A percentile compares a stretch with the other conserved stretches of the same genome.
Evolutionary conservation across 1,139 yeast genomes (phyloP).

Genomic region (Saccharomycopsis crataegensis): DNA sequence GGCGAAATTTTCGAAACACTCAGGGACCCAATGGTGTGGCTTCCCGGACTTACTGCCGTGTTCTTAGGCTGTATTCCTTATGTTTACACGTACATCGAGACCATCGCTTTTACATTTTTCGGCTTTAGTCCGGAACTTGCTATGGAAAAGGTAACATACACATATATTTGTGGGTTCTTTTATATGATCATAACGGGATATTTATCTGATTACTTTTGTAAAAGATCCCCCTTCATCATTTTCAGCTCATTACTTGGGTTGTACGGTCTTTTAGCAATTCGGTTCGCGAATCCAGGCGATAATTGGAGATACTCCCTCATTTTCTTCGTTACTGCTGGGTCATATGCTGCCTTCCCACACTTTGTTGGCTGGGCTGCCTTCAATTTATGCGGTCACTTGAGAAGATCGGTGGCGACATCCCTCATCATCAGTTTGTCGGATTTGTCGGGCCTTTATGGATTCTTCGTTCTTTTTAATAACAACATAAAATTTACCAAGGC

Average conservation of each 20-base stretch:
- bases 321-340: conserved; percentile 48
- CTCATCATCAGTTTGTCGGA: conserved; percentile 70
- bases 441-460: conserved; percentile 64
- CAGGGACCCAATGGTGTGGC: conserved; percentile 34
- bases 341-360: conserved; percentile 61
- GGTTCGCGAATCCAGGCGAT: conserved; percentile 26
- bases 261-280: conserved; percentile 20
- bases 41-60: conserved; percentile 44
- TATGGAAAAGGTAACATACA: conserved; percentile 62
- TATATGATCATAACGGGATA: conserved; percentile 39
- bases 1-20: conserved; percentile 28
- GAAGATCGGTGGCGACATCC: conserved; percentile 61
- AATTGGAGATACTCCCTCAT: conserved; percentile 27
- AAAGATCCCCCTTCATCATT: conserved; percentile 44
- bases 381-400: conserved; percentile 58
- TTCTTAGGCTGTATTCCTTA: conserved; percentile 35
- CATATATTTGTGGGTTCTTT: conserved; percentile 56
- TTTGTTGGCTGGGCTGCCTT: conserved; percentile 61
- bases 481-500: conserved; percentile 39
- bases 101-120: conserved; percentile 64
- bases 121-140: conserved; percentile 56
- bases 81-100: conserved; percentile 19
- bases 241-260: conserved; percentile 30
- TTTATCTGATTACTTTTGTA: conserved; percentile 40
- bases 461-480: conserved; percentile 53